Conservation (phyloP, 352 stramenopile species). For the Pythium utonaiense region DNA sequence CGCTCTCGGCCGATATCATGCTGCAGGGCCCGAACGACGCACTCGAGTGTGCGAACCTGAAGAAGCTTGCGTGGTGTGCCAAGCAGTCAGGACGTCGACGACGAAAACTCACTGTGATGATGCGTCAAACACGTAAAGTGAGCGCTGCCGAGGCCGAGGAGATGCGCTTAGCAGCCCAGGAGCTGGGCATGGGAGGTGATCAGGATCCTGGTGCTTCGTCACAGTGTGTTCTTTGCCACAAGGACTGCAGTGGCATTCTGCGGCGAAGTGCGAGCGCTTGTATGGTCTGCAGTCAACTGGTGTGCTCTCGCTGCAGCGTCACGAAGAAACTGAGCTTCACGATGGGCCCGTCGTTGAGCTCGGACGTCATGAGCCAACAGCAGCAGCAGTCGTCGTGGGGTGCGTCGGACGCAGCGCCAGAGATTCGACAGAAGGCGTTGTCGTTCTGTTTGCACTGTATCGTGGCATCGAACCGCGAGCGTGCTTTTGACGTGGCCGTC, state of each 20-base stretch:
- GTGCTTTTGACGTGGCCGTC: conserved; percentile 16
- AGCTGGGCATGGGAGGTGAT: conserved; percentile 9
- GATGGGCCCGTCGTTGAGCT: conserved; percentile 16
- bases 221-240: conserved; percentile 15
- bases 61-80: conserved; percentile 53
- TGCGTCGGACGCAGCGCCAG: not conserved
- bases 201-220: not conserved
- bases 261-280: conserved; percentile 16
- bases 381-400: not conserved
- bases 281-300: conserved; percentile 26
- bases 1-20: conserved; percentile 37
- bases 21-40: conserved; percentile 34
- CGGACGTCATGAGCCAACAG: conserved; percentile 10
- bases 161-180: conserved; percentile 12
- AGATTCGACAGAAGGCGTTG: conserved; percentile 25
- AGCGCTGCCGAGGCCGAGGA: conserved; percentile 9
- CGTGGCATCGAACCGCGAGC: conserved; percentile 21
- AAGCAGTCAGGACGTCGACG: conserved; percentile 37
- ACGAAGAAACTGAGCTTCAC: conserved; percentile 25
- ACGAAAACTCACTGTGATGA: conserved; percentile 11
- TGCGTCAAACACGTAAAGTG: conserved; percentile 7
- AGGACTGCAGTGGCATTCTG: conserved; percentile 16
- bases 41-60: conserved; percentile 49
- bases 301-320: conserved; percentile 24
- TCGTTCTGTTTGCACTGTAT: conserved; percentile 27